These are phyloP conservation scores for Xylogone sp. DNA, from an alignment of 2,329 filamentous ascomycete species.

Conservation along the genomic window DNA sequence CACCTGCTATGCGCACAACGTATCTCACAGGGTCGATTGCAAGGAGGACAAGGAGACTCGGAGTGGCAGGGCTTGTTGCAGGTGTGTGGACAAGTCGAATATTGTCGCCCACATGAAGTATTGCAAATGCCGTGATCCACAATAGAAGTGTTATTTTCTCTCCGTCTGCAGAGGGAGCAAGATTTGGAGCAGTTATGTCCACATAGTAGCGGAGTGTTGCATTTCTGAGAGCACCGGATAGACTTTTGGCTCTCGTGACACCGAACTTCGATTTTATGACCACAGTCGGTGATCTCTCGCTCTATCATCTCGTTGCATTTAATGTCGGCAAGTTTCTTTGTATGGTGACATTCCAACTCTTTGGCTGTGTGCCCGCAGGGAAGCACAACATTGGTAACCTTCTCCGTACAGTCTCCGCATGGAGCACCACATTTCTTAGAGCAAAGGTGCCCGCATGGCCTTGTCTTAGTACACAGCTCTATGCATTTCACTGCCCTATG, in stretches of 20 bases:
- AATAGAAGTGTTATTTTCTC: slow-evolving; percentile 15
- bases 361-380: slow-evolving; percentile 35
- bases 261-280: slow-evolving; percentile 43
- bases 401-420: slow-evolving; percentile 33
- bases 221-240: slow-evolving; percentile 42
- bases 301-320: slow-evolving; percentile 41
- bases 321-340: slow-evolving; percentile 40
- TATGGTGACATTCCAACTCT: slow-evolving; percentile 31
- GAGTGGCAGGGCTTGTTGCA: slow-evolving; percentile 51
- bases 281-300: slow-evolving; percentile 48
- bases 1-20: slow-evolving; percentile 55
- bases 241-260: slow-evolving; percentile 45
- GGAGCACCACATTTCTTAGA: slow-evolving; percentile 35
- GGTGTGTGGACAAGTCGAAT: slow-evolving; percentile 50
- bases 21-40: slow-evolving; percentile 46
- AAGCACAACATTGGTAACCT: slow-evolving; percentile 24
- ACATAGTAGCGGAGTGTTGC: slow-evolving; percentile 43
- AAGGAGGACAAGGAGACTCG: slow-evolving; percentile 40
- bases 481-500: slow-evolving; percentile 43
- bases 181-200: slow-evolving; percentile 50
- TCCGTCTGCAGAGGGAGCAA: slow-evolving; percentile 42
- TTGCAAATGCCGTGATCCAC: slow-evolving; percentile 1
- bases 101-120: slow-evolving; percentile 42
- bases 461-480: slow-evolving; percentile 36
- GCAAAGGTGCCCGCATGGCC: slow-evolving; percentile 40